Evolutionary conservation across 495 filamentous ascomycete species (phyloP).

Genomic region (Trichocladium uniseriatum): DNA sequence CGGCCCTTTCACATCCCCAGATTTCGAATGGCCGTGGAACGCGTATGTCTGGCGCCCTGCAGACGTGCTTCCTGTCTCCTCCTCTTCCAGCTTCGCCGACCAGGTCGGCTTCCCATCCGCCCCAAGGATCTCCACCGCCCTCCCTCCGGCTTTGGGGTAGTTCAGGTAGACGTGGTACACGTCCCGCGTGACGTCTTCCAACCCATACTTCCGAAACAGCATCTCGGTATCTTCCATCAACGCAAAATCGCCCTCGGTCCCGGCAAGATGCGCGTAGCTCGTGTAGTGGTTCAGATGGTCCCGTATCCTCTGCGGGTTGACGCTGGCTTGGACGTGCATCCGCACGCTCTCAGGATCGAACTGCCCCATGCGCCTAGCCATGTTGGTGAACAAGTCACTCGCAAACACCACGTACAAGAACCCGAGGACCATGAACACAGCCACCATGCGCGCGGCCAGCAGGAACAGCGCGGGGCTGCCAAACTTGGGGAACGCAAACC

Average conservation of each 20-base stretch:
- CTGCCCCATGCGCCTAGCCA: conserved; percentile 41
- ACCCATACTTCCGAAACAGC: conserved; percentile 54
- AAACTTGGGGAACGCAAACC: conserved; percentile 14
- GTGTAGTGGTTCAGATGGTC: conserved; percentile 65
- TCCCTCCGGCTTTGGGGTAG: conserved; percentile 68
- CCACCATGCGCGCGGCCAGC: conserved; percentile 60
- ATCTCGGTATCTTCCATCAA: conserved; percentile 74
- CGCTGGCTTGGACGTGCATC: conserved; percentile 56
- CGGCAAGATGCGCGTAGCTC: conserved; percentile 75
- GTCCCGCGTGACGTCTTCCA: conserved; percentile 66
- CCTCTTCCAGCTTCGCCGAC: conserved; percentile 81
- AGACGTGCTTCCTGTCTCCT: conserved; percentile 42
- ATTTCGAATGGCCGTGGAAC: conserved; percentile 84
- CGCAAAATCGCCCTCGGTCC: conserved; percentile 78
- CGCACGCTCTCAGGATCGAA: conserved; percentile 62
- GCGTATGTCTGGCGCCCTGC: conserved; percentile 53
- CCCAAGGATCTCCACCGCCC: conserved; percentile 69
- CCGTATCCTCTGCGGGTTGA: conserved; percentile 57
- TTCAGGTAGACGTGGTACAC: conserved; percentile 85
- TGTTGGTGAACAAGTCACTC: conserved; percentile 62
- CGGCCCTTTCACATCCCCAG: conserved; percentile 85
- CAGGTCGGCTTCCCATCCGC: conserved; percentile 57
- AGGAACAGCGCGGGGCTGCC: conserved; percentile 26
- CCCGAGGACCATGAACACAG: conserved; percentile 60
- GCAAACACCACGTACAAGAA: conserved; percentile 78